These are phyloP conservation scores for Cryphonectria radicalis DNA, from an alignment of 2,329 filamentous ascomycete species.

Conservation along the genomic window DNA sequence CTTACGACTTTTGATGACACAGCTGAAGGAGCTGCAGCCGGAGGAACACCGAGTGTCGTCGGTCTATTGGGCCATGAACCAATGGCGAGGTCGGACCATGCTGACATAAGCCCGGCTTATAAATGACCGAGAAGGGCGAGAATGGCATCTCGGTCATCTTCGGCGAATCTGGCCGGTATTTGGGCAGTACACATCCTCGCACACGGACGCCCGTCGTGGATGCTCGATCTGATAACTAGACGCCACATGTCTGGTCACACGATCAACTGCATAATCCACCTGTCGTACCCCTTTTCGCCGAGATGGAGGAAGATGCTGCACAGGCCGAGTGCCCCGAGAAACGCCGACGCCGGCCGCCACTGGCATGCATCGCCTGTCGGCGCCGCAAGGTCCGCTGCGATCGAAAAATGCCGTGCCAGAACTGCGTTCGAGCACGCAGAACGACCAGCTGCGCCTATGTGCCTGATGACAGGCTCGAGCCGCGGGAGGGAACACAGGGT, in stretches of 20 bases:
- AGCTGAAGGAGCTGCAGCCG: background rate
- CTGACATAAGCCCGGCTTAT: background rate
- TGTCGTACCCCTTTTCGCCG: background rate
- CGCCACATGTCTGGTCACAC: background rate
- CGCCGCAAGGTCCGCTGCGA: slow-evolving; percentile 51
- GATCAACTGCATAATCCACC: background rate
- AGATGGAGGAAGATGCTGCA: slow-evolving; percentile 5
- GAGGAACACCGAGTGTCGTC: background rate
- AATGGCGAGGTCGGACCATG: background rate
- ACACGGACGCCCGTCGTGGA: background rate
- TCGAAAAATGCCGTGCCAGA: slow-evolving; percentile 46
- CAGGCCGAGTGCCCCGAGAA: slow-evolving; percentile 15
- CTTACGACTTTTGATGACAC: background rate
- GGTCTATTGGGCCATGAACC: background rate
- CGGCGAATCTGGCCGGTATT: slow-evolving; percentile 6
- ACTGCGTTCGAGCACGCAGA: slow-evolving; percentile 45
- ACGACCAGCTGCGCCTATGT: slow-evolving; percentile 40
- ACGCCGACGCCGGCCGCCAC: slow-evolving; percentile 30
- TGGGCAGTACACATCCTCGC: background rate
- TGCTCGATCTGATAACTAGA: slow-evolving; percentile 5
- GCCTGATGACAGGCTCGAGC: slow-evolving; percentile 31
- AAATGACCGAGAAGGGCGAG: background rate
- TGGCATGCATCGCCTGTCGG: slow-evolving; percentile 46
- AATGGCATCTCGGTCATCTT: background rate
- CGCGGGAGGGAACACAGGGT: slow-evolving; percentile 10